Evolutionary conservation across 2,329 filamentous ascomycete species (phyloP).

Genomic region (Dryadomyces sulphureus): DNA sequence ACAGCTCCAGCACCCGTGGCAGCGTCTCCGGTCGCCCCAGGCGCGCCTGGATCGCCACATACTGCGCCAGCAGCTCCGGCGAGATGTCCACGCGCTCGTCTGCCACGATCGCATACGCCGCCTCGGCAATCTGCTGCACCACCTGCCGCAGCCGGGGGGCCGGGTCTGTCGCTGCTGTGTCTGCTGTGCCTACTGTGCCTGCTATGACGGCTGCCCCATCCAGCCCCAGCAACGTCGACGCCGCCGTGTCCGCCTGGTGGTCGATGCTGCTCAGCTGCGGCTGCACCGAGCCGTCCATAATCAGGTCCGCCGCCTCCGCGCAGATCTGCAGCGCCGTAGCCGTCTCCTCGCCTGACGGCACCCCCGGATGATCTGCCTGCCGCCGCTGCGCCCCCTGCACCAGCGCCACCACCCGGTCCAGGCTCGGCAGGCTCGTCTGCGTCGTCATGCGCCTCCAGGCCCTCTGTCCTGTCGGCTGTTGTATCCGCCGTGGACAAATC

Average conservation of each 20-base stretch:
- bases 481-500: conserved; percentile 5
- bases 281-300: conserved; percentile 20
- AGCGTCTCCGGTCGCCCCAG: conserved; percentile 62
- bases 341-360: conserved; percentile 28
- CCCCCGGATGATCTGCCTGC: conserved; percentile 28
- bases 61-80: conserved; percentile 53
- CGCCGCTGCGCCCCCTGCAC: conserved; percentile 27
- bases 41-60: conserved; percentile 61
- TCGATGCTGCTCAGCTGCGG: conserved; percentile 24
- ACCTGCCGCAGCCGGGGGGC: conserved; percentile 22
- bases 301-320: conserved; percentile 25
- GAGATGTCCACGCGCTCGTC: conserved; percentile 72
- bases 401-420: conserved; percentile 24
- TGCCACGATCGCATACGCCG: conserved; percentile 55
- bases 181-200: background rate
- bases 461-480: background rate
- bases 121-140: conserved; percentile 36
- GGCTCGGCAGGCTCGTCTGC: conserved; percentile 16
- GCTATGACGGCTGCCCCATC: conserved; percentile 10
- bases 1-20: conserved; percentile 66
- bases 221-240: conserved; percentile 37
- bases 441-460: conserved; percentile 8
- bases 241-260: conserved; percentile 27
- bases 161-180: background rate
- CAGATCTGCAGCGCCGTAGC: conserved; percentile 28